Conservation (phyloP, 2,329 filamentous ascomycete species). For the Aureobasidium sp. region DNA sequence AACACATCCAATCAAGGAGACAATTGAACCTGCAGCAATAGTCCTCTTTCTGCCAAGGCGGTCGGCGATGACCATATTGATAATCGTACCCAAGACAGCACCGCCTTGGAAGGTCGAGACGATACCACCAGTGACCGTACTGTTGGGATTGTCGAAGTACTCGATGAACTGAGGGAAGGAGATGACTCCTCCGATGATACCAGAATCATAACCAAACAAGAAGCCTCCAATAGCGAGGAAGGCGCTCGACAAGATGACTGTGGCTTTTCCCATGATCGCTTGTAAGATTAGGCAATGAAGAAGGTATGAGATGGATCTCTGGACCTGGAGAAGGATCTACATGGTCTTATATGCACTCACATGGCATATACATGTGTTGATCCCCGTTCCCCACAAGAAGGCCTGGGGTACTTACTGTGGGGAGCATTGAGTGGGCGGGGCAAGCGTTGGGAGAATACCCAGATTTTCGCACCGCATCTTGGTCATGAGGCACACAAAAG, state of each 20-base stretch:
- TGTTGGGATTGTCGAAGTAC: conserved; percentile 23
- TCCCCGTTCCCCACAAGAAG: too few species aligned
- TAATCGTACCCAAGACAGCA: conserved; percentile 19
- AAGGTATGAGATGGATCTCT: neutral
- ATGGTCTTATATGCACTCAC: neutral
- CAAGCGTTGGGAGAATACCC: too few species aligned
- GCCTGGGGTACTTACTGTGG: too few species aligned
- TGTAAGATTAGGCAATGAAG: neutral
- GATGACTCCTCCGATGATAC: conserved; percentile 28
- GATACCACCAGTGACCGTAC: conserved; percentile 24
- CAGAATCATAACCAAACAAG: conserved; percentile 25
- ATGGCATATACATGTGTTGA: neutral
- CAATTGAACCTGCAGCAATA: conserved; percentile 14
- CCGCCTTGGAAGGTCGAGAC: conserved; percentile 31
- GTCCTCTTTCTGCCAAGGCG: conserved; percentile 17
- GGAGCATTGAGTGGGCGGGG: too few species aligned
- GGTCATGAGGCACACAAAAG: too few species aligned
- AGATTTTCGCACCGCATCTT: too few species aligned
- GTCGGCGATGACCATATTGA: conserved; percentile 17
- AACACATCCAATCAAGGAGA: conserved; percentile 17
- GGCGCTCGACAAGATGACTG: conserved; percentile 6
- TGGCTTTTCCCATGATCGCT: conserved; percentile 10
- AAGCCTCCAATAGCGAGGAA: conserved; percentile 16
- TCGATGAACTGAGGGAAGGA: conserved; percentile 22
- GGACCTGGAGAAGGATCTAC: neutral